Conservation (phyloP, 257 asterid genomes). For the Dorcoceras hygrometricum region DNA sequence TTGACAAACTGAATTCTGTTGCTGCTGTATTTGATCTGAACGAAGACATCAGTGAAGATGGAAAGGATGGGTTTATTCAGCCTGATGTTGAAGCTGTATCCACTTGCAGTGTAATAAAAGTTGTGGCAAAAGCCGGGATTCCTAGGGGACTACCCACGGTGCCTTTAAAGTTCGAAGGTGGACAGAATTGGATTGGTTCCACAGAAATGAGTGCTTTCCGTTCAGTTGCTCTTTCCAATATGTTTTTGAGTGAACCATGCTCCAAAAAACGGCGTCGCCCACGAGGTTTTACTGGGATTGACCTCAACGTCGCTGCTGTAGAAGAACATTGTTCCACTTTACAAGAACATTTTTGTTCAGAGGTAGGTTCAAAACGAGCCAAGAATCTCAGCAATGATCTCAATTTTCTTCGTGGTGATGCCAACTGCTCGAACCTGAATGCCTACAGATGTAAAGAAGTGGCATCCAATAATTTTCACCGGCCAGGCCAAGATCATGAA, state of each 20-base stretch:
- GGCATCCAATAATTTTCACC: constrained; percentile 19
- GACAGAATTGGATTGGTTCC: constrained; percentile 47
- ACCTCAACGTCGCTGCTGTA: constrained; percentile 52
- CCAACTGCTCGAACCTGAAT: constrained; percentile 42
- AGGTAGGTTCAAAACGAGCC: constrained; percentile 23
- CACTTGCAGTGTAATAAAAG: constrained; percentile 40
- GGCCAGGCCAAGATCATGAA: constrained; percentile 21
- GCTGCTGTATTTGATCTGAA: constrained; percentile 52
- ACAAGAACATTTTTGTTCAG: constrained; percentile 27
- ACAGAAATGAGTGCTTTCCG: constrained; percentile 56
- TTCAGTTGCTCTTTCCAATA: constrained; percentile 27
- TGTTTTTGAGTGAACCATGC: constrained; percentile 3
- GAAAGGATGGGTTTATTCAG: constrained; percentile 25
- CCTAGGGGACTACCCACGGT: constrained; percentile 33
- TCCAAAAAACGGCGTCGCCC: constrained; percentile 11
- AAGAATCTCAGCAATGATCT: constrained; percentile 45
- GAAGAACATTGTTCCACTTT: constrained; percentile 33
- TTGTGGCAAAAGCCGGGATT: constrained; percentile 48
- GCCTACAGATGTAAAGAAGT: constrained; percentile 20
- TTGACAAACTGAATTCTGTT: constrained; percentile 16
- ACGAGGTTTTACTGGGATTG: constrained; percentile 35
- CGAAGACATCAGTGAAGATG: constrained; percentile 38
- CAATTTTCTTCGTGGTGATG: constrained; percentile 38
- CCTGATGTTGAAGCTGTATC: constrained; percentile 26
- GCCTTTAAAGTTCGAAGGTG: constrained; percentile 49